These are phyloP conservation scores for Tetrapisispora iriomotensis DNA, from an alignment of 805 yeast species.

Conservation along the genomic window DNA sequence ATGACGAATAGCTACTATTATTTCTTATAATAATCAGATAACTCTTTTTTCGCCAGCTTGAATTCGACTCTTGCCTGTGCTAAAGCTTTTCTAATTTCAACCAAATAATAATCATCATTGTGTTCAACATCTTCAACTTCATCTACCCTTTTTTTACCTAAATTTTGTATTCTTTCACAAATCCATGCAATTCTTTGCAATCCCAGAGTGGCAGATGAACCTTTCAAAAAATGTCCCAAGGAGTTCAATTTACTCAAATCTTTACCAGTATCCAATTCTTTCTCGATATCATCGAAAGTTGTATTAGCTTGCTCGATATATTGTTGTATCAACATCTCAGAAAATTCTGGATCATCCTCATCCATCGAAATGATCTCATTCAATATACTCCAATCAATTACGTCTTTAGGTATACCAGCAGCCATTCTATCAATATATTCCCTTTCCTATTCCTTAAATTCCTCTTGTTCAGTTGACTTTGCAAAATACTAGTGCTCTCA, in stretches of 20 bases:
- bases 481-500: too few relatives aligned
- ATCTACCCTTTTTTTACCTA: slow-evolving; percentile 40
- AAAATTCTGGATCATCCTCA: slow-evolving; percentile 90
- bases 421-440: background rate
- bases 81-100: slow-evolving; percentile 37
- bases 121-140: slow-evolving; percentile 21
- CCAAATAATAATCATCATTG: slow-evolving; percentile 33
- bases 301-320: slow-evolving; percentile 83
- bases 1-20: too few relatives aligned
- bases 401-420: slow-evolving; percentile 35
- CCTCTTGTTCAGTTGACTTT: too few relatives aligned
- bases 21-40: slow-evolving; percentile 40
- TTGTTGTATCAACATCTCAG: slow-evolving; percentile 64
- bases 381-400: slow-evolving; percentile 82
- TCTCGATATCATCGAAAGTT: slow-evolving; percentile 65
- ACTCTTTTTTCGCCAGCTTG: slow-evolving; percentile 35
- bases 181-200: slow-evolving; percentile 69
- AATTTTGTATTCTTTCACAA: slow-evolving; percentile 89
- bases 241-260: slow-evolving; percentile 53
- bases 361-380: slow-evolving; percentile 89
- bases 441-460: too few relatives aligned
- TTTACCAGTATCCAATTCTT: slow-evolving; percentile 29
- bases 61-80: slow-evolving; percentile 41
- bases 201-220: slow-evolving; percentile 92
- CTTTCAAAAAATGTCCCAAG: slow-evolving; percentile 88